phyloP scores from a whole-genome alignment of 805 yeast genomes.

The Komagataella phaffii region DNA sequence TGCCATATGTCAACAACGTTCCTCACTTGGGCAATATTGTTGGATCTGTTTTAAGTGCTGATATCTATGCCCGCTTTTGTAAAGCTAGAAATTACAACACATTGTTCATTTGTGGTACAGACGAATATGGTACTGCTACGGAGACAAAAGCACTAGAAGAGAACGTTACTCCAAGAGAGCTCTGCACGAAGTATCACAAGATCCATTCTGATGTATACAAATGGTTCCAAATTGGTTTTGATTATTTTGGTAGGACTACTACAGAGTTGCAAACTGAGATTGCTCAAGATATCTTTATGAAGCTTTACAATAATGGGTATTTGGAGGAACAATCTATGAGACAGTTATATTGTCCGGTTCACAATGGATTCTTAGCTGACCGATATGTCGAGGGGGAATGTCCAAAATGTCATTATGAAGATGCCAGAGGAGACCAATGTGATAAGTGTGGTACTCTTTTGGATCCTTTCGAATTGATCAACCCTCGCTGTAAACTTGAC shows the following conservation, averaged over 20 bases:
- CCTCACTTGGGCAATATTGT: constrained; percentile 97
- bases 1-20: constrained; percentile 96
- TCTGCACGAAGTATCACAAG: constrained; percentile 83
- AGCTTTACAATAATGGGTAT: constrained; percentile 61
- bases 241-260: constrained; percentile 93
- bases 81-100: constrained; percentile 83
- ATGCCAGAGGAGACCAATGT: constrained; percentile 99
- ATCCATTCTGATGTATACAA: constrained; percentile 85
- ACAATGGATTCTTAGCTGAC: constrained; percentile 87
- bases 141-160: constrained; percentile 97
- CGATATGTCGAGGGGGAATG: constrained; percentile 96
- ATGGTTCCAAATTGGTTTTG: constrained; percentile 95
- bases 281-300: constrained; percentile 83
- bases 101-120: constrained; percentile 89
- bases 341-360: constrained; percentile 85
- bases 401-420: constrained; percentile 89
- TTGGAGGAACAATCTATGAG: constrained; percentile 80
- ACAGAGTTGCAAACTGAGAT: constrained; percentile 85
- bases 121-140: constrained; percentile 98
- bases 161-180: constrained; percentile 71
- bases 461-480: constrained; percentile 84
- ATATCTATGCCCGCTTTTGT: constrained; percentile 81
- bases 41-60: constrained; percentile 92
- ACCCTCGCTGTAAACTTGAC: constrained; percentile 94
- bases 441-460: constrained; percentile 87